Conservation (phyloP, 2,329 filamentous ascomycete genomes). For the Seiridium cupressi region DNA sequence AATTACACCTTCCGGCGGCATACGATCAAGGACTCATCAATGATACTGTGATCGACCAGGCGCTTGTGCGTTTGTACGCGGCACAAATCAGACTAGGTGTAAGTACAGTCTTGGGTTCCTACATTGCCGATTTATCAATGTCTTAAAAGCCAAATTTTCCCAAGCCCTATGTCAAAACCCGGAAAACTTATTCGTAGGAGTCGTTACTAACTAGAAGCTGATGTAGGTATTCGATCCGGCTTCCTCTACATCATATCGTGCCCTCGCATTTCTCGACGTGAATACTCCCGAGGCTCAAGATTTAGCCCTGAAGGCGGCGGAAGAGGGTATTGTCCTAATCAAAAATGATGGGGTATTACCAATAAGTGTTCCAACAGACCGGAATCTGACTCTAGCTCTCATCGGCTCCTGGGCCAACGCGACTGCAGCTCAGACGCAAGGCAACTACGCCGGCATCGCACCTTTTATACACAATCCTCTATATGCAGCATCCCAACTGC, state of each 20-base stretch:
- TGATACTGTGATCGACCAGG: slow-evolving; percentile 22
- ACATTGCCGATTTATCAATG: too few relatives aligned
- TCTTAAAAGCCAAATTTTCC: neutral
- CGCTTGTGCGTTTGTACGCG: slow-evolving; percentile 25
- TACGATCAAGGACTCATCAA: slow-evolving; percentile 27
- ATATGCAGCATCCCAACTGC: slow-evolving; percentile 46
- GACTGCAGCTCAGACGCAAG: slow-evolving; percentile 20
- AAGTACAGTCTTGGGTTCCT: too few relatives aligned
- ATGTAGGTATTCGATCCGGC: slow-evolving; percentile 23
- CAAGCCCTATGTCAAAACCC: too few relatives aligned
- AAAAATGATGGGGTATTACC: slow-evolving; percentile 24
- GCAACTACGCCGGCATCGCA: slow-evolving; percentile 46
- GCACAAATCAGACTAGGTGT: slow-evolving; percentile 25
- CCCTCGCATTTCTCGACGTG: slow-evolving; percentile 19
- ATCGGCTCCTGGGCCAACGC: slow-evolving; percentile 24
- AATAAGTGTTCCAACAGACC: slow-evolving; percentile 13
- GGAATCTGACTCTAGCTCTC: slow-evolving; percentile 18
- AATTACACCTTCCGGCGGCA: slow-evolving; percentile 22
- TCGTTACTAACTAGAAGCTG: too few relatives aligned
- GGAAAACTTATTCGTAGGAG: too few relatives aligned
- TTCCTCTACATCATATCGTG: slow-evolving; percentile 18
- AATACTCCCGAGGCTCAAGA: slow-evolving; percentile 19
- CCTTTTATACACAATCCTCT: slow-evolving; percentile 55
- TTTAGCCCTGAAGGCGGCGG: slow-evolving; percentile 20
- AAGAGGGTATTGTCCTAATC: slow-evolving; percentile 23